Percentiles rank a stretch among this genome's conserved stretches.
Conservation (phyloP, 345 rosid genomes). For the Balakata baccata region DNA sequence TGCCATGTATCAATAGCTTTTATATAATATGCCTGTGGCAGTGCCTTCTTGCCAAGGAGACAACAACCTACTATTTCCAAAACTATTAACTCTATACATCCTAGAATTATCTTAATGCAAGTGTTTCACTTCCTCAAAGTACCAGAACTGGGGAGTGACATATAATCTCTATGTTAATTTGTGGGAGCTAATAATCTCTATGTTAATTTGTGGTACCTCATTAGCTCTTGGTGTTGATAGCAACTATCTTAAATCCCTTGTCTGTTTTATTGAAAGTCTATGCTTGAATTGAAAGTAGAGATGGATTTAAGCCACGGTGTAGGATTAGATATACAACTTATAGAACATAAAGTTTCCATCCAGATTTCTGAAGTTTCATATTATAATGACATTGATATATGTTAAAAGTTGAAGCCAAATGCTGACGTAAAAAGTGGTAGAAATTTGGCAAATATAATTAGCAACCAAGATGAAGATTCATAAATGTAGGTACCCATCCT, state of each 20-base stretch:
- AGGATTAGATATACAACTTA: not conserved
- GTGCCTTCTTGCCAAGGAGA: not conserved
- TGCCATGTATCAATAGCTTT: not conserved
- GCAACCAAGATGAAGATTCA: not conserved
- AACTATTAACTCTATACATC: not conserved
- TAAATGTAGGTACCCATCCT: not conserved
- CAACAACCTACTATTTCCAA: not conserved
- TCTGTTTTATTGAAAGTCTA: not conserved
- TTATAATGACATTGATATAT: not conserved
- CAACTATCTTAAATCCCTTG: not conserved
- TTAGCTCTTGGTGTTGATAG: not conserved
- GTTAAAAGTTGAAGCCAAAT: not conserved
- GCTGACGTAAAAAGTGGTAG: not conserved
- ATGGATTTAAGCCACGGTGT: not conserved
- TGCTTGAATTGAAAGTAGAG: not conserved
- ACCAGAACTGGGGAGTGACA: not conserved
- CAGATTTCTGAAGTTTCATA: not conserved
- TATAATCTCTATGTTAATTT: not conserved
- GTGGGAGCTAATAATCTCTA: not conserved
- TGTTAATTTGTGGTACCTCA: not conserved
- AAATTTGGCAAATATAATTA: not conserved
- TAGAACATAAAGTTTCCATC: not conserved
- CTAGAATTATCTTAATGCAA: not conserved
- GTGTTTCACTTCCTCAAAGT: not conserved
- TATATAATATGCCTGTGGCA: not conserved